Evolutionary conservation across 129 eudicot genomes (phyloP).

Genomic region (Logfia minima): DNA sequence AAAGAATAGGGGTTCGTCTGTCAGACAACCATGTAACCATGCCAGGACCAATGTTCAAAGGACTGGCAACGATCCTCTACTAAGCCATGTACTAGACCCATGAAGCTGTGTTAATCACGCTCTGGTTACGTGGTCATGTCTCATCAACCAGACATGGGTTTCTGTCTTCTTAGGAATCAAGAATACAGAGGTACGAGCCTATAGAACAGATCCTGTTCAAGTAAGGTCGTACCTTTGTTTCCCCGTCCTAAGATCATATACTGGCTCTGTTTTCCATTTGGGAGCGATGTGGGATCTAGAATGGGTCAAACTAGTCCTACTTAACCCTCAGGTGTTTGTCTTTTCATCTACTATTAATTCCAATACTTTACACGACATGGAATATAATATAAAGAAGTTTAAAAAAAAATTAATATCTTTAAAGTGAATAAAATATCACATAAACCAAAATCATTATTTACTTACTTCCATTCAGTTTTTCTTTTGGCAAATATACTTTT

Average conservation of each 20-base stretch:
- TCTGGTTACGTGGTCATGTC: not conserved
- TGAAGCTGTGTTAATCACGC: conserved; percentile 1
- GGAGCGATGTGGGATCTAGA: not conserved
- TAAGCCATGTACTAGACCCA: not conserved
- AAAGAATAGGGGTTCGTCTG: not conserved
- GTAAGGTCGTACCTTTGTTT: too few relatives aligned
- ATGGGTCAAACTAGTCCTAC: too few relatives aligned
- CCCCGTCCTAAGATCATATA: too few relatives aligned
- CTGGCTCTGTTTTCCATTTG: too few relatives aligned
- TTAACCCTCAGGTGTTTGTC: not conserved
- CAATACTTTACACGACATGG: not conserved
- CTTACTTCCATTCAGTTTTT: not conserved
- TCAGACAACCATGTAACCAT: conserved; percentile 12
- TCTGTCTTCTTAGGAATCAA: conserved; percentile 75
- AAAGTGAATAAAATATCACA: too few relatives aligned
- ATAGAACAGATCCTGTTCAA: conserved; percentile 66
- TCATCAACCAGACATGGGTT: conserved; percentile 39
- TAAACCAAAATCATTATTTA: not conserved
- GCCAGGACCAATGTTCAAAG: not conserved
- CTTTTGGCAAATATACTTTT: not conserved
- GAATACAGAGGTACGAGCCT: conserved; percentile 78
- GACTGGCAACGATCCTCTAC: not conserved
- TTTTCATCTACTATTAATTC: too few relatives aligned
- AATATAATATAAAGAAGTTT: too few relatives aligned
- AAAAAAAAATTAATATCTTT: too few relatives aligned